Evolutionary conservation across 495 filamentous ascomycete species (phyloP).

Genomic region (Neurospora hispaniola): DNA sequence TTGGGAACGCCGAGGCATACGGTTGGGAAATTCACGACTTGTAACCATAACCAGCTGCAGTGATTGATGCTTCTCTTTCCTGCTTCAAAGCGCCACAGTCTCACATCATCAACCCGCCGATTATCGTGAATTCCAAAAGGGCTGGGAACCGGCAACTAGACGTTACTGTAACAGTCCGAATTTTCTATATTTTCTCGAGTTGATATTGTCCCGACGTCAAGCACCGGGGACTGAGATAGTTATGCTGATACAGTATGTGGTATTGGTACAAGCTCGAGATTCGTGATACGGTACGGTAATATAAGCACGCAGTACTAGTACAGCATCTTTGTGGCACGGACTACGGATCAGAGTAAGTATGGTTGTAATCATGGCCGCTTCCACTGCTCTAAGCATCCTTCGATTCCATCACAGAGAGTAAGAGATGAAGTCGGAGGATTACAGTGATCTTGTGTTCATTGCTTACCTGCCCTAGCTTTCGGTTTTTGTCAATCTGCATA

Average conservation of each 20-base stretch:
- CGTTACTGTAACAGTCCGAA: background rate
- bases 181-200: background rate
- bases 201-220: background rate
- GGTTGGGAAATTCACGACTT: background rate
- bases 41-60: background rate
- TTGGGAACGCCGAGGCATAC: background rate
- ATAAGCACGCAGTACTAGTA: background rate
- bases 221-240: background rate
- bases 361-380: background rate
- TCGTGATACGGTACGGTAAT: background rate
- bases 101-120: background rate
- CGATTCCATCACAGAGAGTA: slow-evolving; percentile 13
- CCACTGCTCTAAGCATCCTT: slow-evolving; percentile 1
- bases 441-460: background rate
- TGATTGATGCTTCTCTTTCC: background rate
- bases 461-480: background rate
- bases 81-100: background rate
- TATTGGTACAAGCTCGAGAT: background rate
- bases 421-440: background rate
- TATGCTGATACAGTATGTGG: background rate
- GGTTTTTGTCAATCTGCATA: background rate
- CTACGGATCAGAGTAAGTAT: background rate
- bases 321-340: background rate
- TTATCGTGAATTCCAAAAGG: background rate
- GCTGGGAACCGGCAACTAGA: background rate